Conservation (phyloP, 805 yeast genomes). For the Scheffersomyces ergatensis region DNA sequence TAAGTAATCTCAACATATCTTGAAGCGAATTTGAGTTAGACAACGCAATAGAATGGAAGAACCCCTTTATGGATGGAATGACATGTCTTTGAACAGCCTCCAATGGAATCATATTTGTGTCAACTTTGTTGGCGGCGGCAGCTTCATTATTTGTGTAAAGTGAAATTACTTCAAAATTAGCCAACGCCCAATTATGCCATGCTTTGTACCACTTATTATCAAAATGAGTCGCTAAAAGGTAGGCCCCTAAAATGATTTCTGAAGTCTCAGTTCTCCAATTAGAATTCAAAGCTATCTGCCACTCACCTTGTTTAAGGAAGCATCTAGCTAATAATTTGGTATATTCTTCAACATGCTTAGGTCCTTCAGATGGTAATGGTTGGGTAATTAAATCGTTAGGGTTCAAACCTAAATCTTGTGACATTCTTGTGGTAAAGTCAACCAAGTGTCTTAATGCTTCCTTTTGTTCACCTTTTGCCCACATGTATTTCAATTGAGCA, state of each 20-base stretch:
- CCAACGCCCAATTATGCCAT: constrained; percentile 99
- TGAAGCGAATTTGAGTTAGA: constrained; percentile 87
- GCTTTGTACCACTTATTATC: constrained; percentile 95
- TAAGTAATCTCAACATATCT: constrained; percentile 84
- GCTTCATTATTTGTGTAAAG: constrained; percentile 38
- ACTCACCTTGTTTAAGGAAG: constrained; percentile 95
- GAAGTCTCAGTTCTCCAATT: constrained; percentile 78
- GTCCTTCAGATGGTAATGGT: constrained; percentile 71
- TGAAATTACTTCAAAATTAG: constrained; percentile 92
- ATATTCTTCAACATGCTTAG: constrained; percentile 76
- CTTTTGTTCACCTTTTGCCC: constrained; percentile 89
- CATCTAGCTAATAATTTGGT: constrained; percentile 88
- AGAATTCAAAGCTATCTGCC: constrained; percentile 83
- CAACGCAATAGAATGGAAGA: constrained; percentile 89
- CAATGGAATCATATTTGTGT: constrained; percentile 31
- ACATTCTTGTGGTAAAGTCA: constrained; percentile 88
- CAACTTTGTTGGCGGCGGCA: constrained; percentile 7
- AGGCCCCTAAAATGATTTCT: constrained; percentile 87
- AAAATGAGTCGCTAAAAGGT: constrained; percentile 90
- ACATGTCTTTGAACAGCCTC: constrained; percentile 81
- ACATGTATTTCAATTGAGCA: constrained; percentile 93
- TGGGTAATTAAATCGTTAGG: constrained; percentile 86
- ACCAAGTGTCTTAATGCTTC: constrained; percentile 85
- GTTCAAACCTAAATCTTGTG: constrained; percentile 81
- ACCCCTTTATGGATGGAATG: constrained; percentile 93